phyloP scores from a whole-genome alignment of 306 rosid species.

The Luffa aegyptiaca region DNA sequence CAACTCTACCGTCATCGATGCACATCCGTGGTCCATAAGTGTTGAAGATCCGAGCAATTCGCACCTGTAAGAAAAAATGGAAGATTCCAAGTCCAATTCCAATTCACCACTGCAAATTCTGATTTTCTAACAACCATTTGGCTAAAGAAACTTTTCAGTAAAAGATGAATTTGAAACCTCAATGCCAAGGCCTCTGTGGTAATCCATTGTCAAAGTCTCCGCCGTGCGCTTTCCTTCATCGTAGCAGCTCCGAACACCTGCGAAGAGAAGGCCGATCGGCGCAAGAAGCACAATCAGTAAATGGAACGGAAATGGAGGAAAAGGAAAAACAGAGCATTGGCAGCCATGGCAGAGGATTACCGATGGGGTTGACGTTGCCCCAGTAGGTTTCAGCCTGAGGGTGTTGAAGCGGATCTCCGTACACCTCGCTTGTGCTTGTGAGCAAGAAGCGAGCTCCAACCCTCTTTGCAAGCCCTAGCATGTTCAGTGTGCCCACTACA shows the following conservation, averaged over 20 bases:
- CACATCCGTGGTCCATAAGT: constrained; percentile 92
- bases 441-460: constrained; percentile 75
- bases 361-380: constrained; percentile 97
- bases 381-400: constrained; percentile 88
- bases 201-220: constrained; percentile 84
- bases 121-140: not conserved
- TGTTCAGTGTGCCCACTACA: constrained; percentile 86
- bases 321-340: not conserved
- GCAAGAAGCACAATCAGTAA: not conserved
- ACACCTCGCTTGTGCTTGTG: constrained; percentile 91
- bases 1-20: constrained; percentile 88
- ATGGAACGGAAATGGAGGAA: not conserved
- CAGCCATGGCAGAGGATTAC: constrained; percentile 16
- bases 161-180: constrained; percentile 35
- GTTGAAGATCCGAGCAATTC: constrained; percentile 88
- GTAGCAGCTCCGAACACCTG: constrained; percentile 91
- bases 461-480: constrained; percentile 86
- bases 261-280: not conserved
- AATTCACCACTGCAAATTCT: not conserved
- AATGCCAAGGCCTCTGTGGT: constrained; percentile 87
- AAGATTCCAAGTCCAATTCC: not conserved
- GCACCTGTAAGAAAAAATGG: constrained; percentile 34
- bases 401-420: constrained; percentile 91
- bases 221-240: constrained; percentile 96
- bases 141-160: not conserved